Conservation (phyloP, 306 rosid genomes). For the Luffa acutangula region DNA sequence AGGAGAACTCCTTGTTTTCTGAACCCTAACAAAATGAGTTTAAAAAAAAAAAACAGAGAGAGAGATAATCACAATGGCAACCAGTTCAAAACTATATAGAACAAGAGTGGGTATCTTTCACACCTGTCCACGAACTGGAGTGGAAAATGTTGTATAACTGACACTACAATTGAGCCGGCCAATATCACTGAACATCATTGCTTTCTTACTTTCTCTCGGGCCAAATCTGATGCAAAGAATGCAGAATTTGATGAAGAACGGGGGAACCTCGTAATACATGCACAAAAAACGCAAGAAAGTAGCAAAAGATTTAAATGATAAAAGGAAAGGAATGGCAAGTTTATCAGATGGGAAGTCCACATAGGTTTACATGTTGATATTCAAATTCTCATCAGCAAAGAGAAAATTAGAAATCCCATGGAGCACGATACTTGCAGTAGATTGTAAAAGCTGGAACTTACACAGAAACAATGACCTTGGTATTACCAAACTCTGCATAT, state of each 20-base stretch:
- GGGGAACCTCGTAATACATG: neutral
- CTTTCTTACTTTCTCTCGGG: constrained; percentile 97
- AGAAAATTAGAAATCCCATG: neutral
- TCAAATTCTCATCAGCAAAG: neutral
- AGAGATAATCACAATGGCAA: constrained; percentile 14
- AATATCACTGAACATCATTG: constrained; percentile 79
- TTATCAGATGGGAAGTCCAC: neutral
- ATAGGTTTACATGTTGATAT: neutral
- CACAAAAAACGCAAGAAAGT: neutral
- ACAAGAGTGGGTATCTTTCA: neutral
- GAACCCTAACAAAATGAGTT: constrained; percentile 42
- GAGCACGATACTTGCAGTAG: neutral
- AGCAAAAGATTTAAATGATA: neutral
- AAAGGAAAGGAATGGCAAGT: neutral
- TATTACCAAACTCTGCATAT: constrained; percentile 87
- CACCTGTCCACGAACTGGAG: constrained; percentile 83
- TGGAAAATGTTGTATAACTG: constrained; percentile 71
- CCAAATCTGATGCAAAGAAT: constrained; percentile 54
- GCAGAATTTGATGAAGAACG: neutral
- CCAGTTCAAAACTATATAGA: neutral
- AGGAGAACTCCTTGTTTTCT: constrained; percentile 64
- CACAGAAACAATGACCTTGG: constrained; percentile 97
- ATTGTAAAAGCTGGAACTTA: constrained; percentile 31
- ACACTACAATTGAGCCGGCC: constrained; percentile 90
- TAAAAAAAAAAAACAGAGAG: constrained; percentile 4